Conservation (phyloP, 768 basidiomycete genomes). For the Hirschioporus abietinus region DNA sequence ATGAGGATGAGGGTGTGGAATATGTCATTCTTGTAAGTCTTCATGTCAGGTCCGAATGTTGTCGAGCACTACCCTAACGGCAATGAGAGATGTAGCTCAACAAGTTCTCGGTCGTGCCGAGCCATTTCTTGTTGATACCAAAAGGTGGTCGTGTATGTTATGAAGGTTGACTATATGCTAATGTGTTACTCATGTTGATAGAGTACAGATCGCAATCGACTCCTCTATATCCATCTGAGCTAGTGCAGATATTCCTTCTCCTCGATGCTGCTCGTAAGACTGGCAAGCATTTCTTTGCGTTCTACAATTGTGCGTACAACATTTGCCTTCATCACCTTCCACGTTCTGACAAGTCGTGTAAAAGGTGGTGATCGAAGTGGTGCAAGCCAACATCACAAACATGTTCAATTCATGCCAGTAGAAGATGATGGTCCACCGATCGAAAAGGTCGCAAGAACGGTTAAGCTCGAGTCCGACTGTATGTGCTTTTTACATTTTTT, state of each 20-base stretch:
- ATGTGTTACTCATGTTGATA: constrained; percentile 22
- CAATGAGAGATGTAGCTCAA: constrained; percentile 52
- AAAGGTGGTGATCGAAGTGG: constrained; percentile 74
- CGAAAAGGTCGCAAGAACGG: constrained; percentile 58
- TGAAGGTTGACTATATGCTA: background rate
- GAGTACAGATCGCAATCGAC: constrained; percentile 75
- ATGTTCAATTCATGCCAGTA: constrained; percentile 79
- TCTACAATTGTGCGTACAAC: constrained; percentile 76
- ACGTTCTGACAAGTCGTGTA: background rate
- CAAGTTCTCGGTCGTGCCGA: constrained; percentile 78
- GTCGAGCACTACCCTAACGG: background rate
- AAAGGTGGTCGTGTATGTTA: constrained; percentile 50
- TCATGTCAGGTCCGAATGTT: background rate
- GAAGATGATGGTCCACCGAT: constrained; percentile 67
- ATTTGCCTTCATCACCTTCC: background rate
- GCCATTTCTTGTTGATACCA: constrained; percentile 84
- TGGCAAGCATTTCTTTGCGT: constrained; percentile 64
- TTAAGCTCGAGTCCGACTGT: constrained; percentile 48
- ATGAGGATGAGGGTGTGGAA: constrained; percentile 48
- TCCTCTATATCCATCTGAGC: constrained; percentile 73
- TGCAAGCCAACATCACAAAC: constrained; percentile 88
- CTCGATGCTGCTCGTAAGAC: constrained; percentile 61
- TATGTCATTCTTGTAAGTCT: constrained; percentile 68
- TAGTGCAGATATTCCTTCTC: constrained; percentile 72
- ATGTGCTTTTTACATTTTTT: constrained; percentile 30